Conservation (phyloP, 345 rosid species). For the Carallia pectinifolia region DNA sequence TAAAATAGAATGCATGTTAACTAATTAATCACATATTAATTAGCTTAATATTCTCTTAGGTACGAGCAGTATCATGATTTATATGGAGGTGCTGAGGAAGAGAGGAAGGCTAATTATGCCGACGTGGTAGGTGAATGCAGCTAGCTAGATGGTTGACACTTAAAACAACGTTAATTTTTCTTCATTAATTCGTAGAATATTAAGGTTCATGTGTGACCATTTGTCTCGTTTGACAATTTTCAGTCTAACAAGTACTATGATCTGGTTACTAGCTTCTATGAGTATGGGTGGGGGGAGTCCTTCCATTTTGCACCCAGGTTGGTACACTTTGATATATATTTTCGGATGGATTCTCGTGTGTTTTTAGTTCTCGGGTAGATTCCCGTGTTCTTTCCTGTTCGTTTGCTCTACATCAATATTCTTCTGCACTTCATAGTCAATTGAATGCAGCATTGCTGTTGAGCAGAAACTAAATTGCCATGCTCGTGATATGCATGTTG, state of each 20-base stretch:
- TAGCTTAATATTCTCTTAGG: slow-evolving; percentile 27
- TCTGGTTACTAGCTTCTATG: slow-evolving; percentile 94
- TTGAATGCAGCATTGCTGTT: background rate
- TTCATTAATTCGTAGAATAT: background rate
- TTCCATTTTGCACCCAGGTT: slow-evolving; percentile 97
- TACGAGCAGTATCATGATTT: slow-evolving; percentile 79
- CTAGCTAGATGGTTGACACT: slow-evolving; percentile 29
- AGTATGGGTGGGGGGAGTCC: slow-evolving; percentile 98
- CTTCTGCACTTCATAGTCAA: background rate
- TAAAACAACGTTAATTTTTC: background rate
- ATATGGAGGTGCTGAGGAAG: slow-evolving; percentile 69
- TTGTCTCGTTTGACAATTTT: background rate
- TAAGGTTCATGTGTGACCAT: background rate
- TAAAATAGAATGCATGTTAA: background rate
- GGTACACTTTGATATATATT: background rate
- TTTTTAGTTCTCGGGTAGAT: too few relatives aligned
- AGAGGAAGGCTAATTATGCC: slow-evolving; percentile 66
- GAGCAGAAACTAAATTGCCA: background rate
- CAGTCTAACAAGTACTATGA: slow-evolving; percentile 96
- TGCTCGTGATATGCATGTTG: background rate
- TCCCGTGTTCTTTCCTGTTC: too few relatives aligned
- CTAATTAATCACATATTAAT: background rate
- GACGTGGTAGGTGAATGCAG: slow-evolving; percentile 61
- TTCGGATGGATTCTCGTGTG: too few relatives aligned
- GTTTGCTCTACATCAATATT: background rate